Evolutionary conservation across 805 yeast genomes (phyloP), one percentile per base, ranked within the genome.

Genomic region (Nakazawaea ernobii): DNA sequence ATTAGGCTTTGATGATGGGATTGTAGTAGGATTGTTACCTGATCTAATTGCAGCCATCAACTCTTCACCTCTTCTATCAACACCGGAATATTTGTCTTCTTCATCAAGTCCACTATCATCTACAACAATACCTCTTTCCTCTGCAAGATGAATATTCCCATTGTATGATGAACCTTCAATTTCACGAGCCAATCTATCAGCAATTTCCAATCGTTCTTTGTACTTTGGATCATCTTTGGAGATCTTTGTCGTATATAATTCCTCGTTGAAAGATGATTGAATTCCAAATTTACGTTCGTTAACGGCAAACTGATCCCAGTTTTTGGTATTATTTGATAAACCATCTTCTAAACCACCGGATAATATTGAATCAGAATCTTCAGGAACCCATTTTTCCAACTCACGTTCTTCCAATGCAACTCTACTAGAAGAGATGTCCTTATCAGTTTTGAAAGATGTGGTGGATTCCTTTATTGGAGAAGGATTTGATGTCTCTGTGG

Each of bases 31-130:
- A 17, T 32, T 39, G 2, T 24, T 32, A 35, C 51, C 51, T 9
- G 43, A 26, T 52, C 63, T 66, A 42, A 74, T 66, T 6, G 77
- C 73, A 4, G 77, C 77, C 73, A 73, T 70, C 49, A 73, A 63
- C 46, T 71, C 76, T 40, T 64, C 69, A 27, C 76, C 77, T 48
- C 80, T 71, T 58, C 94, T 78, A 49, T 76, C 82, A 39, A 90
- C 99, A 43, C 97, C 97, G 4, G 97, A 89, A 61, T 91, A 94
- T 65, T 86, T 86, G 64, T 91, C 97, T 65, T 94, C 99, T 68
- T 94, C 99, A 65, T 94, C 98, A 55, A 87, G 55, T 14, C 95
- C 96, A 50, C 86, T 78, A 59, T 87, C 96, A 61, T 87, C 96
- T 35, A 85, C 76, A 14, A 63, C 58, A 13, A 80, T 52, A 26